phyloP scores from a whole-genome alignment of 148 eudicot species.

The Camellia granthamiana region DNA sequence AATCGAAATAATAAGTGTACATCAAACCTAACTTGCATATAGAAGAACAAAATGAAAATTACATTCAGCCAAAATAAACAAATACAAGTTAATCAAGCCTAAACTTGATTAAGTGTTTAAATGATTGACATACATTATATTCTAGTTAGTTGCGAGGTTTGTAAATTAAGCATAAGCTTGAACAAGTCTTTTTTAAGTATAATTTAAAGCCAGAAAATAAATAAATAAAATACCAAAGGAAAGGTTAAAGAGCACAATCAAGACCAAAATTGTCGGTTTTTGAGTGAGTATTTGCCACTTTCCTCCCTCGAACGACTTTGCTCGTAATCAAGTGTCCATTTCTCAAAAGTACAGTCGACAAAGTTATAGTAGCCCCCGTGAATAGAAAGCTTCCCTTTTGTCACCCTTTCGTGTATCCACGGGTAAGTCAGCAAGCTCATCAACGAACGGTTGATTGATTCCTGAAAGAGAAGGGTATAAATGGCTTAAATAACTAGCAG shows the following conservation, averaged over 20 bases:
- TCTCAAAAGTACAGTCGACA: constrained; percentile 79
- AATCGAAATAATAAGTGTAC: too few species aligned
- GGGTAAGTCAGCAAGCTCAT: constrained; percentile 84
- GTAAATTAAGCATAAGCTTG: not conserved
- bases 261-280: constrained; percentile 68
- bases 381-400: constrained; percentile 57
- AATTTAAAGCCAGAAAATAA: not conserved
- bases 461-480: constrained; percentile 37
- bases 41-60: too few species aligned
- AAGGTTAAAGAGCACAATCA: constrained; percentile 6
- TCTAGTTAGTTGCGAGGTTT: not conserved
- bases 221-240: not conserved
- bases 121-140: not conserved
- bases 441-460: constrained; percentile 76
- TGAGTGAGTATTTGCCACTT: constrained; percentile 33
- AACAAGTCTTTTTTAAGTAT: not conserved
- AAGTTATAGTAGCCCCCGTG: constrained; percentile 98
- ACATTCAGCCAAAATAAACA: not conserved
- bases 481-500: not conserved
- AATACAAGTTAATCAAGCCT: not conserved
- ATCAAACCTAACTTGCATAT: not conserved
- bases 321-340: constrained; percentile 80
- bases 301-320: constrained; percentile 22
- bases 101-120: not conserved
- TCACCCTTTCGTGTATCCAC: constrained; percentile 86